These are phyloP conservation scores for Oryza glaberrima DNA, from an alignment of 176 grass and related monocot genomes.

Conservation along the genomic window DNA sequence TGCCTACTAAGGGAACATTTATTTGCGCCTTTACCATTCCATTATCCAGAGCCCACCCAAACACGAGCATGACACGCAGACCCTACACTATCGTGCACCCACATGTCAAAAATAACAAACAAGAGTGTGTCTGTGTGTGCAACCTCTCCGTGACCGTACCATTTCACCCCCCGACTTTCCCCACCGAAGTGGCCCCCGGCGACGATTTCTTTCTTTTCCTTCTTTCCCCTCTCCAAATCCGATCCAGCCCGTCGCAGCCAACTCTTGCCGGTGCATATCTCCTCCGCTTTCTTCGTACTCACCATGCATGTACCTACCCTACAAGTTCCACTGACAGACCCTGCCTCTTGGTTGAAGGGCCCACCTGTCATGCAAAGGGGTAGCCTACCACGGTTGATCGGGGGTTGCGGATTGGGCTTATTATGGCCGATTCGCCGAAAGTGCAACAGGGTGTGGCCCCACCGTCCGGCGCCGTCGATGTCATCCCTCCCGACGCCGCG, in stretches of 20 bases:
- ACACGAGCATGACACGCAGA: neutral
- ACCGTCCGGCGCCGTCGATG: neutral
- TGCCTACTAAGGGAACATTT: neutral
- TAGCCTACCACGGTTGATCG: too few relatives aligned
- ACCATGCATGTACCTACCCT: neutral
- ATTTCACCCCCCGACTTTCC: neutral
- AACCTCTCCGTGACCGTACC: neutral
- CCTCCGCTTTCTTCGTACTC: neutral
- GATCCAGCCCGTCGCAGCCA: neutral
- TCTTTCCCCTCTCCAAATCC: neutral
- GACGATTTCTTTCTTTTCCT: neutral
- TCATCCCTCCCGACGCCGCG: too few relatives aligned
- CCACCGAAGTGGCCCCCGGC: neutral
- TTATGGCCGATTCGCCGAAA: neutral
- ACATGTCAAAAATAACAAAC: slow-evolving; percentile 18
- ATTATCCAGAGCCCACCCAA: neutral
- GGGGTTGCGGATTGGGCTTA: too few relatives aligned
- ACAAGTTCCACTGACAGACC: neutral
- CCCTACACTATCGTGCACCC: neutral
- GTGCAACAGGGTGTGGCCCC: neutral
- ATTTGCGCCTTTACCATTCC: neutral
- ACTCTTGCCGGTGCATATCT: neutral
- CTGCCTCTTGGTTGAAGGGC: rapidly evolving
- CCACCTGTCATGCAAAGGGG: neutral
- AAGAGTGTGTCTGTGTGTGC: neutral